Evolutionary conservation across 2,329 filamentous ascomycete genomes (phyloP).

Genomic region (Penicillium sp.): DNA sequence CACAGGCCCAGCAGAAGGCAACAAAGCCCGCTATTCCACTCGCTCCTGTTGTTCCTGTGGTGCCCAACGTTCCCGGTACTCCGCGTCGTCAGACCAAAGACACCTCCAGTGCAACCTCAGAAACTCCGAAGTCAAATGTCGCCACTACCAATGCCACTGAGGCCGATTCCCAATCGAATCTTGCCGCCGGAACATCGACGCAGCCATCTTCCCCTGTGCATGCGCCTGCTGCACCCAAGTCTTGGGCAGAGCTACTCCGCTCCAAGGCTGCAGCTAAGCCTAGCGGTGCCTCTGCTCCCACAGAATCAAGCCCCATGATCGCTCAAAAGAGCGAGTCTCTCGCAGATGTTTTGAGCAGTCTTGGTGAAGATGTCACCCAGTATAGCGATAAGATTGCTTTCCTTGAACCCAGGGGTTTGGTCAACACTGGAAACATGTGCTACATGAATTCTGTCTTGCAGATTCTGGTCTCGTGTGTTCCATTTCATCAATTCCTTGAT

Average conservation of each 20-base stretch:
- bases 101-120: constrained; percentile 32
- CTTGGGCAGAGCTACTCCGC: constrained; percentile 67
- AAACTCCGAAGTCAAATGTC: constrained; percentile 33
- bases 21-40: constrained; percentile 41
- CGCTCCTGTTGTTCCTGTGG: constrained; percentile 43
- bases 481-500: constrained; percentile 92
- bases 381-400: constrained; percentile 67
- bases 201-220: constrained; percentile 38
- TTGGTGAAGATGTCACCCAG: constrained; percentile 62
- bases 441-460: constrained; percentile 99
- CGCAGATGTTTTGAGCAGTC: constrained; percentile 72
- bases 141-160: constrained; percentile 7
- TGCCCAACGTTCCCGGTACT: constrained; percentile 39
- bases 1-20: constrained; percentile 31
- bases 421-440: constrained; percentile 98
- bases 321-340: constrained; percentile 60
- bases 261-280: constrained; percentile 43
- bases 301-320: constrained; percentile 41
- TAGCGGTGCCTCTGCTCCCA: constrained; percentile 28
- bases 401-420: constrained; percentile 85
- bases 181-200: constrained; percentile 28
- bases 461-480: constrained; percentile 87
- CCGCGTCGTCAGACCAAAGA: constrained; percentile 39
- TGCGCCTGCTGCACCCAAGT: constrained; percentile 54
- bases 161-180: constrained; percentile 1